phyloP scores from a whole-genome alignment of 441 rosid species.

The Dalechampia spathulata region DNA sequence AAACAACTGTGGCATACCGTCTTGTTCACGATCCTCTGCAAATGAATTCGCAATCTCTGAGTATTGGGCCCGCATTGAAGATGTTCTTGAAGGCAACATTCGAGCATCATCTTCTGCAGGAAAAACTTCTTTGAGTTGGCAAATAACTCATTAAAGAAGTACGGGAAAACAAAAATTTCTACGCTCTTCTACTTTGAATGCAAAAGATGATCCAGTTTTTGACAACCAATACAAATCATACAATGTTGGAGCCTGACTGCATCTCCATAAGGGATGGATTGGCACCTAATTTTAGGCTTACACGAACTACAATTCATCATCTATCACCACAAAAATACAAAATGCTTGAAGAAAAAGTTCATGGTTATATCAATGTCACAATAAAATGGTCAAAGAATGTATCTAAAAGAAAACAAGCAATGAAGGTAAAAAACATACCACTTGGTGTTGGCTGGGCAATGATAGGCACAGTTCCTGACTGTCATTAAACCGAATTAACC shows the following conservation, averaged over 20 bases:
- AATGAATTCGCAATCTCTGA: constrained; percentile 44
- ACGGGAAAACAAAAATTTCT: not conserved
- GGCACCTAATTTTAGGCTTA: no score
- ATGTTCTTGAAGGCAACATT: constrained; percentile 35
- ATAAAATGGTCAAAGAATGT: no score
- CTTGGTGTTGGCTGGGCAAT: constrained; percentile 70
- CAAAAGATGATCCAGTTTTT: no score
- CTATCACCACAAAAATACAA: no score
- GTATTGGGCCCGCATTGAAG: constrained; percentile 40
- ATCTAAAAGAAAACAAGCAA: not conserved
- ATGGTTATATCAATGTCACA: no score
- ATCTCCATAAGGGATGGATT: no score
- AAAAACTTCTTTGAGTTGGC: not conserved
- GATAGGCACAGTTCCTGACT: constrained; percentile 51
- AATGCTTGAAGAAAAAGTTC: no score
- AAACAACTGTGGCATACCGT: constrained; percentile 31
- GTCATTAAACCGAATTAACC: constrained; percentile 18
- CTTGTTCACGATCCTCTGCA: constrained; percentile 32
- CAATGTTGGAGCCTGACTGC: no score
- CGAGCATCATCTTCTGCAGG: constrained; percentile 49
- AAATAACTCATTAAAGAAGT: not conserved
- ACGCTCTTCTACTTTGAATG: no score
- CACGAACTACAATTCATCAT: no score
- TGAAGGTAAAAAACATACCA: constrained; percentile 26
- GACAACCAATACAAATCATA: no score